Percentiles rank a stretch among this genome's conserved stretches.
These are phyloP conservation scores for Mitragyna speciosa DNA, from an alignment of 257 asterid genomes.

Conservation along the genomic window DNA sequence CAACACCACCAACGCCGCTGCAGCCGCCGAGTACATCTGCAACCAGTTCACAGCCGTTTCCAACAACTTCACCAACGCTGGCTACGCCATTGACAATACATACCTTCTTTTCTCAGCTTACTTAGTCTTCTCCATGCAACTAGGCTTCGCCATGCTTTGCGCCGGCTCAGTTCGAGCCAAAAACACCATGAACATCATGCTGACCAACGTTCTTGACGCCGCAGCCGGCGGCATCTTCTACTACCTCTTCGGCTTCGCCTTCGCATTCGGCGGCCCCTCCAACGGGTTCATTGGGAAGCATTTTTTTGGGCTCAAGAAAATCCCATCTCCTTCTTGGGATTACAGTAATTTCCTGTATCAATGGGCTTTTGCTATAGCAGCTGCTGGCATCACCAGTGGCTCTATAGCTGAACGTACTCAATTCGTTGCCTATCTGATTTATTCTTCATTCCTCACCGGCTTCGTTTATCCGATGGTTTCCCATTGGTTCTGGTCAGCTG, in stretches of 20 bases:
- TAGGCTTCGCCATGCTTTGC: slow-evolving; percentile 95
- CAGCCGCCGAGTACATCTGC: slow-evolving; percentile 69
- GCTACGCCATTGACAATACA: slow-evolving; percentile 72
- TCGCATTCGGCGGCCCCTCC: slow-evolving; percentile 74
- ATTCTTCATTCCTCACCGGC: slow-evolving; percentile 75
- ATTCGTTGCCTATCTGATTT: slow-evolving; percentile 71
- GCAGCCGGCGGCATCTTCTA: slow-evolving; percentile 90
- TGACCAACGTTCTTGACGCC: slow-evolving; percentile 91
- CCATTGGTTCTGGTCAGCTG: slow-evolving; percentile 87
- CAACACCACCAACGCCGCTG: slow-evolving; percentile 58
- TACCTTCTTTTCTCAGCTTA: slow-evolving; percentile 87
- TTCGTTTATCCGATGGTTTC: slow-evolving; percentile 88
- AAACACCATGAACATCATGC: slow-evolving; percentile 91
- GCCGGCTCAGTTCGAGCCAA: slow-evolving; percentile 95
- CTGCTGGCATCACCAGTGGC: slow-evolving; percentile 94
- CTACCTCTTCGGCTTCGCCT: slow-evolving; percentile 82
- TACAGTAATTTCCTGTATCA: slow-evolving; percentile 69
- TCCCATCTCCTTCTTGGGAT: slow-evolving; percentile 49
- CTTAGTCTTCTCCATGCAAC: slow-evolving; percentile 88
- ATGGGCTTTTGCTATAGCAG: slow-evolving; percentile 97
- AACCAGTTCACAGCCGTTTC: slow-evolving; percentile 50
- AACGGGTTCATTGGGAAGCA: slow-evolving; percentile 86
- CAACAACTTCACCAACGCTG: slow-evolving; percentile 47
- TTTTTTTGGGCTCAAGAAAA: slow-evolving; percentile 56
- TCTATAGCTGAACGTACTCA: slow-evolving; percentile 89